Conservation (phyloP, 2,329 filamentous ascomycete genomes). For the Gaeumannomyces tritici region DNA sequence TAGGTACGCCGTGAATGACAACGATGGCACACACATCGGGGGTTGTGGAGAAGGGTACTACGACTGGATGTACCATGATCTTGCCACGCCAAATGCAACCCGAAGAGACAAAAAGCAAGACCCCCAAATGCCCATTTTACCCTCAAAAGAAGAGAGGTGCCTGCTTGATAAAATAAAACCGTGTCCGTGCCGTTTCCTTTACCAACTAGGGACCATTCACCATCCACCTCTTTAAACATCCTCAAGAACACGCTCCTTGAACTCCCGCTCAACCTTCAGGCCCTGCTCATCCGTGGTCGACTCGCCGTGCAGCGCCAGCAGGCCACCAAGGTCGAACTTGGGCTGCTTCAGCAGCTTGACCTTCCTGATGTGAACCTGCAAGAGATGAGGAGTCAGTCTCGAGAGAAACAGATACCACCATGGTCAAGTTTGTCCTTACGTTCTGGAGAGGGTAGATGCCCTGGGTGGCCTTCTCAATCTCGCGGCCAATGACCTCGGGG, state of each 20-base stretch:
- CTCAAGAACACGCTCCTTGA: constrained; percentile 96
- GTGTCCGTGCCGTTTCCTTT: constrained; percentile 33
- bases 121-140: constrained; percentile 25
- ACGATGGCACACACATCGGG: constrained; percentile 1
- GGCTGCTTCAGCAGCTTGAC: constrained; percentile 98
- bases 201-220: constrained; percentile 15
- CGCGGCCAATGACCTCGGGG: constrained; percentile 96
- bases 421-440: constrained; percentile 43
- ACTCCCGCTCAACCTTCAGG: constrained; percentile 98
- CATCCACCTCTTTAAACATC: constrained; percentile 62
- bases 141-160: constrained; percentile 2
- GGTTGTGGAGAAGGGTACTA: constrained; percentile 5
- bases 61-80: constrained; percentile 20
- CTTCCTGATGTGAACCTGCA: constrained; percentile 97
- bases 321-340: constrained; percentile 96
- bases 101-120: constrained; percentile 27
- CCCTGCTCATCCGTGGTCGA: constrained; percentile 91
- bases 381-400: neutral
- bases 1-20: neutral
- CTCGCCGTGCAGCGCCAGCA: constrained; percentile 96
- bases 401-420: too few relatives aligned
- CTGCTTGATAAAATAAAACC: constrained; percentile 22
- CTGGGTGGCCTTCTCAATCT: constrained; percentile 99
- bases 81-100: constrained; percentile 36
- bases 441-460: constrained; percentile 99